phyloP scores from a whole-genome alignment of 441 rosid species.

The Corymbia citriodora region DNA sequence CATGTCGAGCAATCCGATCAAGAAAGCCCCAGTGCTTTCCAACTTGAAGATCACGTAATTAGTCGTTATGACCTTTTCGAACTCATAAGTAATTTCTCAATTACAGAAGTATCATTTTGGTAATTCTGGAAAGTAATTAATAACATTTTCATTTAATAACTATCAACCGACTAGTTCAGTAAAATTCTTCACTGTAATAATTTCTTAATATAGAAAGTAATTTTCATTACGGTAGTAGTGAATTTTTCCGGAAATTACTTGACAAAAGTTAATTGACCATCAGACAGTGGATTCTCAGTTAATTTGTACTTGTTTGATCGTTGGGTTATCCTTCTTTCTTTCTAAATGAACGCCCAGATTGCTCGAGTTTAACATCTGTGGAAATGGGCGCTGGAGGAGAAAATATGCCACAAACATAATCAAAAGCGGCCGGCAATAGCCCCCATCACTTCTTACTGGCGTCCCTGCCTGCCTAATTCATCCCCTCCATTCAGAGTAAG shows the following conservation, averaged over 20 bases:
- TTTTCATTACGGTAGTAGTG: background rate
- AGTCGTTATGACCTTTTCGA: background rate
- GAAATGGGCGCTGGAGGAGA: background rate
- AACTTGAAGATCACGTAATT: background rate
- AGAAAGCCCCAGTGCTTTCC: background rate
- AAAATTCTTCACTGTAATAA: background rate
- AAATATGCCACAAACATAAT: background rate
- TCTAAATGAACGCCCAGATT: background rate
- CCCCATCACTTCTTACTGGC: background rate
- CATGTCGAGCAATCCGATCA: background rate
- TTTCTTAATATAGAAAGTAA: background rate
- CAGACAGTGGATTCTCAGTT: background rate
- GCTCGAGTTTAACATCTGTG: background rate
- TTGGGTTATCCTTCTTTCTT: too few relatives aligned
- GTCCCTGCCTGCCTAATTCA: background rate
- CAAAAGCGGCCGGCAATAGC: background rate
- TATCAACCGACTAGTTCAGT: background rate
- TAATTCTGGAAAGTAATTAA: background rate
- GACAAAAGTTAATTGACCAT: background rate
- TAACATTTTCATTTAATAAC: background rate
- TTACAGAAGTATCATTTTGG: background rate
- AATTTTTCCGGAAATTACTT: background rate
- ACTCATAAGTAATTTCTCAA: rapidly evolving
- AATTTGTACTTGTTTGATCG: background rate
- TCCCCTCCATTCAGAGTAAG: background rate